phyloP scores from a whole-genome alignment of 2,329 filamentous ascomycete species.

The Gyromitra esculenta region DNA sequence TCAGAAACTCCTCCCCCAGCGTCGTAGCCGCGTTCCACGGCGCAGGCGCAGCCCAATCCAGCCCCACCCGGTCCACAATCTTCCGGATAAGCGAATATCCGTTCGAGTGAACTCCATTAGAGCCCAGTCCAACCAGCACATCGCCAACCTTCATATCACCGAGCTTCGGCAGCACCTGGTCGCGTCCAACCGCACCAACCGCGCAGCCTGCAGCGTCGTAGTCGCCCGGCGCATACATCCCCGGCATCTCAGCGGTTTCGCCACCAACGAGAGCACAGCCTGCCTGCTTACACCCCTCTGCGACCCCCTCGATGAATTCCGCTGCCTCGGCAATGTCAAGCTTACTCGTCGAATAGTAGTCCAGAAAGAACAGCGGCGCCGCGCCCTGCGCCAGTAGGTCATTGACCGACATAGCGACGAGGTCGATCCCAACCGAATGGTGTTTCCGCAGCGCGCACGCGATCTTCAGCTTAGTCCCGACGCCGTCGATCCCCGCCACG shows the following conservation, averaged over 20 bases:
- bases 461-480: constrained; percentile 96
- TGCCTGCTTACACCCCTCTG: constrained; percentile 82
- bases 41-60: constrained; percentile 75
- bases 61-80: constrained; percentile 77
- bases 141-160: constrained; percentile 82
- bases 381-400: constrained; percentile 96
- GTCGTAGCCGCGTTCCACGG: constrained; percentile 75
- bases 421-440: constrained; percentile 92
- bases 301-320: constrained; percentile 90
- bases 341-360: constrained; percentile 95
- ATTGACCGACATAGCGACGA: constrained; percentile 99
- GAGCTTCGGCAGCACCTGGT: constrained; percentile 77
- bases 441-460: constrained; percentile 90
- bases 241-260: constrained; percentile 98
- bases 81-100: constrained; percentile 96
- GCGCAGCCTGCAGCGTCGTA: constrained; percentile 94
- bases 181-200: constrained; percentile 79
- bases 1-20: constrained; percentile 81
- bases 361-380: constrained; percentile 93
- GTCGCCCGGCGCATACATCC: constrained; percentile 86
- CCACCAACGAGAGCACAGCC: constrained; percentile 93
- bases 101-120: constrained; percentile 91
- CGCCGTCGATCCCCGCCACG: constrained; percentile 94
- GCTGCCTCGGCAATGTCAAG: constrained; percentile 80
- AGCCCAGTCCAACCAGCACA: constrained; percentile 83